Evolutionary conservation across 2,329 filamentous ascomycete species (phyloP), one percentile per base, ranked within the genome.

Genomic region (Monilinia vaccinii-corymbosi): DNA sequence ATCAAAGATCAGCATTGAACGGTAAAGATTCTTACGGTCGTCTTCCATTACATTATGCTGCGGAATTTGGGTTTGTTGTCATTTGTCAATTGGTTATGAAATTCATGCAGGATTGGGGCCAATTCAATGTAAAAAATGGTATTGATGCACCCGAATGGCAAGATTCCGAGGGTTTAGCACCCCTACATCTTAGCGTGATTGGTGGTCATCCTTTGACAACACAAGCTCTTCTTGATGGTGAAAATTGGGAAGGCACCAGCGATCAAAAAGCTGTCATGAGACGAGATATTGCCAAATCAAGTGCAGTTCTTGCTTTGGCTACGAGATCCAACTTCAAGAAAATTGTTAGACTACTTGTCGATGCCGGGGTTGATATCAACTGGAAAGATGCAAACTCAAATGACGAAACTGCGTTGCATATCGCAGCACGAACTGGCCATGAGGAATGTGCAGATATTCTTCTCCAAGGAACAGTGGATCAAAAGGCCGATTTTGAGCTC

Each of bases 1-100:
- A 81, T 11, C 93, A 97, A 66, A 83, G 86, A 13, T 65, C 72
- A 14, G 87, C 87, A 0, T 76, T 97, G 13, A 77, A 81, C 53
- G 81, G 82, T 14, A 84, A 81, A 61, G 93, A 97, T 73, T 80
- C 85, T 0, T 88, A 93, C 62, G 92, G 91, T 3, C 87, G 93
- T 5, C 81, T 93, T 16, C 91, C 93, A 1, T 79, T 97, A 13
- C 93, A 97, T 72, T 97, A 97, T 71, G 91, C 91, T 3, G 93
- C 94, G 0, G 91, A 97, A 71, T 96, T 95, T 71, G 94, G 94
- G 2, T 91, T 97, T 67, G 89, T 94, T 4, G 83, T 91, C n/a
- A 86, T 97, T 11, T 96, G 91, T 70, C 82, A 96, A 70, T 80
- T 92, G 28, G 82, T 97, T 66, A 92, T 97, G 76, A 85, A 87